phyloP scores from a whole-genome alignment of 2,329 filamentous ascomycete genomes.

The Cordyceps tenuipes region DNA sequence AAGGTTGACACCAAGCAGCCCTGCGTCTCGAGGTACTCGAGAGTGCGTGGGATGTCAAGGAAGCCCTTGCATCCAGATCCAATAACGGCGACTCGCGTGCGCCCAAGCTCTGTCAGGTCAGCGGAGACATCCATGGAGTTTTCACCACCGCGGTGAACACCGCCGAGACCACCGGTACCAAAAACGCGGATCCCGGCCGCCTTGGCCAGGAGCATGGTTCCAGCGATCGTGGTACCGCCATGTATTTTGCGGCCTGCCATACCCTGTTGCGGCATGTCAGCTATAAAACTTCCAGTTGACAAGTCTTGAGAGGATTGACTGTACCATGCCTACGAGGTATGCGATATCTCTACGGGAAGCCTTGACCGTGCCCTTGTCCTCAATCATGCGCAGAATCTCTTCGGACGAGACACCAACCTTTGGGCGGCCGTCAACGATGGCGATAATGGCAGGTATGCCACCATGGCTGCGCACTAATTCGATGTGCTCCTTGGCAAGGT shows the following conservation, averaged over 20 bases:
- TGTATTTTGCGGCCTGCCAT: slow-evolving; percentile 60
- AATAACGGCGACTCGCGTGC: slow-evolving; percentile 80
- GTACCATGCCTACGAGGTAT: slow-evolving; percentile 68
- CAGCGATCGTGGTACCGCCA: slow-evolving; percentile 88
- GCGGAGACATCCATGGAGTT: slow-evolving; percentile 88
- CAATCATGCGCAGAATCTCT: slow-evolving; percentile 67
- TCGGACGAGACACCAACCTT: slow-evolving; percentile 66
- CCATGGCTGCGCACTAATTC: slow-evolving; percentile 73
- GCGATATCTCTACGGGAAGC: slow-evolving; percentile 81
- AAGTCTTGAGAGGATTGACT: slow-evolving; percentile 16
- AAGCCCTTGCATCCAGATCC: slow-evolving; percentile 94
- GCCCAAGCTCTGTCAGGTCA: slow-evolving; percentile 86
- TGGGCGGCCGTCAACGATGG: slow-evolving; percentile 74
- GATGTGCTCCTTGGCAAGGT: slow-evolving; percentile 70
- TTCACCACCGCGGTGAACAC: slow-evolving; percentile 85
- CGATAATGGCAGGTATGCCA: slow-evolving; percentile 82
- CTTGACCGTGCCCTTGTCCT: slow-evolving; percentile 62
- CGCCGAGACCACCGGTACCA: slow-evolving; percentile 88
- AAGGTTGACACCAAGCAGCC: slow-evolving; percentile 84
- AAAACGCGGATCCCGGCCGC: slow-evolving; percentile 87
- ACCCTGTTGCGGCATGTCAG: slow-evolving; percentile 35
- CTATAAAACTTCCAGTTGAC: not conserved
- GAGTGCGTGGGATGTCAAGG: slow-evolving; percentile 79
- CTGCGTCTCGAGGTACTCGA: slow-evolving; percentile 67
- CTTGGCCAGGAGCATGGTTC: slow-evolving; percentile 83